Base-by-base conservation (phyloP, 495 filamentous ascomycete species). In the Neurospora hispaniola region DNA sequence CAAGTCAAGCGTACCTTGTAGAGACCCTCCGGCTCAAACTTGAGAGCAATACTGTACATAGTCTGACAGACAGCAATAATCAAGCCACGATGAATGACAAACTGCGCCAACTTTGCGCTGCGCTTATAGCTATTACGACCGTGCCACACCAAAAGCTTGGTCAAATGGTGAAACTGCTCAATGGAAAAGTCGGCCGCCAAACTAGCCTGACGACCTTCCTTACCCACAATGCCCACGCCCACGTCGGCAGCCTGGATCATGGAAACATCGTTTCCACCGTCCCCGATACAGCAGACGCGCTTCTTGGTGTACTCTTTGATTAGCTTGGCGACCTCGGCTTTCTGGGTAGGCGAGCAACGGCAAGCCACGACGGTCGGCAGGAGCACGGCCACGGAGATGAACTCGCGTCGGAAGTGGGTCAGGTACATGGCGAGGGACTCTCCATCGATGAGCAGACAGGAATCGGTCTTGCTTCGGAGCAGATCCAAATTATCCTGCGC, bases 231-330 rank as follows among this genome's bases (percentile, higher is more conserved):
- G 42, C 96, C 96, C 72, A 99, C 94, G 48, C 96, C 96, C 1
- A 99, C 94, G 77, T 98, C 96, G 1, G 96, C 96, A 7, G 96
- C 94, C 83, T 97, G 95, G 76, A 99, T 99, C 96, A 99, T 99
- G 70, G 91, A 94, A 40, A 99, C 96, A 80, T 99, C 96, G 83
- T 99, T 99, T 70, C 96, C 96, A 48, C 96, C 96, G 76, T 99
- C 96, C 59, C 96, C 96, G 76, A 99, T 98, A 78, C 94, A 97
- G 80, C 93, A 96, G 39, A 97, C 91, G 42, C 96, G 91, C 79
- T 98, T 98, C 79, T 91, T 91, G 11, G 96, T 99, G 83, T 93
- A 88, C 48, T 92, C 88, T 70, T 95, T 94, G 81, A 99, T 99
- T 46, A 99, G 86, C 73, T 87, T 88, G 40, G 96, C 96, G 46